Evolutionary conservation across 2,329 filamentous ascomycete species (phyloP), one percentile per base, ranked within the genome.

Genomic region (Cercospora brassicicola): DNA sequence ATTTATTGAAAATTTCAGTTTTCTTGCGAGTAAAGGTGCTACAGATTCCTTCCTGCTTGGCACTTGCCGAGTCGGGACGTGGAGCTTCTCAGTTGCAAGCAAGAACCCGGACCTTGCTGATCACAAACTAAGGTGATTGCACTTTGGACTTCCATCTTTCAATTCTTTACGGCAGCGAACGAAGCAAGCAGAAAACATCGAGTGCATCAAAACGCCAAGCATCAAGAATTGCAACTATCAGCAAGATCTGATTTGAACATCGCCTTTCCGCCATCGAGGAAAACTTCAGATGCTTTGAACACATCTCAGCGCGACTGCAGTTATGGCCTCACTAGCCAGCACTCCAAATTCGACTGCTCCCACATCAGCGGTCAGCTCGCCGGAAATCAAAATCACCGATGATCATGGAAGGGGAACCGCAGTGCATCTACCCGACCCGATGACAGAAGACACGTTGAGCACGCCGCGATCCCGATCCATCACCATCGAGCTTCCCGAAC

Each of bases 321-420:
- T 36, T 3, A 65, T 65, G 64, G 57, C 39, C 48, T 65, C 64
- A 36, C 56, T 31, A 15, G 18, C 56, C 11, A 61, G 42, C 56
- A 59, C 56, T n/a, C 28, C 56, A 7, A 51, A 23, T 4, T 55
- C 64, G 18, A 55, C 42, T 23, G 42, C 64, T 6, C 39, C 55
- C 8, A 57, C 64, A n/a, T 65, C 64, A 28, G 45, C 36, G 26
- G 31, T 60, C 28, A 65, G 56, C 55, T 65, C 64, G 2, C 56
- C 64, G n/a, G 64, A 65, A 30, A 65, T 61, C 56, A 48, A 53
- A 42, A 36, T 65, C 28, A 65, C 57, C 23, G 57, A 65, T 10
- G 64, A 65, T 61, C 42, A 65, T 53, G 64, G 57, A 1, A 51
- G 20, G 36, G 64, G 56, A 13, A 36, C 56, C 20, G 33, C 39